phyloP scores from a whole-genome alignment of 192 early-diverging fungal species.

The Gonapodya prolifera region DNA sequence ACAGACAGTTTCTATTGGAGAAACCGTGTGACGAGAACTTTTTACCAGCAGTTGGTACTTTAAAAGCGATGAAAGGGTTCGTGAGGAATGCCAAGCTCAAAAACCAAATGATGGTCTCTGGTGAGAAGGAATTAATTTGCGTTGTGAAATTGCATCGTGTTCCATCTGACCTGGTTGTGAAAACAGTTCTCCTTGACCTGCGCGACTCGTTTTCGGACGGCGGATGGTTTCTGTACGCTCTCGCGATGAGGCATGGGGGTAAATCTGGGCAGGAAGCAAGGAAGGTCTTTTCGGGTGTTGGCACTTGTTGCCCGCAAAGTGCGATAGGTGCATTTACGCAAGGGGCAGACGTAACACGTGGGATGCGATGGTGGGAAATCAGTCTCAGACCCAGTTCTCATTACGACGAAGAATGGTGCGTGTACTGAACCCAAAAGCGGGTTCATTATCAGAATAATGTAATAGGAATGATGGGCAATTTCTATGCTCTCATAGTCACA shows the following conservation, averaged over 20 bases:
- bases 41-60: too few species aligned
- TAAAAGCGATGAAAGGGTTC: background rate
- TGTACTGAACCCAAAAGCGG: too few species aligned
- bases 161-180: too few species aligned
- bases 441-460: too few species aligned
- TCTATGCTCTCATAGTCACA: too few species aligned
- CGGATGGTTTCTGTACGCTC: background rate
- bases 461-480: too few species aligned
- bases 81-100: background rate
- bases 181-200: too few species aligned
- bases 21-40: too few species aligned
- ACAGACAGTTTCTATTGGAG: too few species aligned
- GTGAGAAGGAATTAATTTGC: background rate
- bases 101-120: background rate
- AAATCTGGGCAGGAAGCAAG: background rate
- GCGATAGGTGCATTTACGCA: background rate
- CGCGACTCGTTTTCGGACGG: too few species aligned
- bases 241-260: background rate
- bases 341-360: background rate
- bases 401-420: too few species aligned
- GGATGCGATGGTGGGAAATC: background rate
- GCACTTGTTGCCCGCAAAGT: background rate
- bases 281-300: background rate
- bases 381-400: too few species aligned
- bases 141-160: background rate